Base-by-base conservation (phyloP, 177 flowering plant genomes). In the Vitis hybrid region DNA sequence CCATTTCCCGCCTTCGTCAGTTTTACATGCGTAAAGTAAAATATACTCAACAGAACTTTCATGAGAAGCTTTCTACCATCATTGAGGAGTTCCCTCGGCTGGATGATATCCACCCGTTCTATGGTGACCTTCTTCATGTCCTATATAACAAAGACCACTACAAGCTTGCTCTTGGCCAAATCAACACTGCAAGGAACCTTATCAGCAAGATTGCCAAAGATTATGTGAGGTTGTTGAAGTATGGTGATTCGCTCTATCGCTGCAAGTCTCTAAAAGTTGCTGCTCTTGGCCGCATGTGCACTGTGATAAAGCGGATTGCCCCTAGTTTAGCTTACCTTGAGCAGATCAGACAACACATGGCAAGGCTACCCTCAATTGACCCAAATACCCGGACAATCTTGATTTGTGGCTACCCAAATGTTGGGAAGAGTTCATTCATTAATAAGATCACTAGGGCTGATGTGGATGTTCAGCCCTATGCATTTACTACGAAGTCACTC, bases 381-480 rank as follows among this genome's bases (percentile, higher is more conserved):
- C 91, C 91, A 1, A 88, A 86, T 60, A 88, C 91, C 3, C 66
- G 90, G 48, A 88, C 91, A 0, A 76, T 88, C 21, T 71, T 88
- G 83, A 88, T 88, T 15, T 88, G 90, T 73, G 92, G 92, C 63
- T 88, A 88, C 66, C 92, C 92, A 1, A 88, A 88, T 82, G 91
- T 86, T 65, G 91, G 91, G 5, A 88, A 86, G 85, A 86, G 91
- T 58, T 86, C 88, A 0, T 88, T 88, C 66, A 86, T 88, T 46
- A 88, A 86, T 76, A 88, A 86, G 69, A 78, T 88, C 65, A 88
- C 92, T 0, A 82, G 90, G 74, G 90, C 92, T 9, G 92, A 88
- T 82, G 92, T 86, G 52, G 92, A 88, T 69, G 92, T 88, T 3
- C 92, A 88, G 78, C 90, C 90, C 2, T 88, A 88, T 80, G 90